Percentiles rank a stretch among this genome's conserved stretches.
Conservation (phyloP, 169 alveolate genomes). For the Eimeria maxima region DNA sequence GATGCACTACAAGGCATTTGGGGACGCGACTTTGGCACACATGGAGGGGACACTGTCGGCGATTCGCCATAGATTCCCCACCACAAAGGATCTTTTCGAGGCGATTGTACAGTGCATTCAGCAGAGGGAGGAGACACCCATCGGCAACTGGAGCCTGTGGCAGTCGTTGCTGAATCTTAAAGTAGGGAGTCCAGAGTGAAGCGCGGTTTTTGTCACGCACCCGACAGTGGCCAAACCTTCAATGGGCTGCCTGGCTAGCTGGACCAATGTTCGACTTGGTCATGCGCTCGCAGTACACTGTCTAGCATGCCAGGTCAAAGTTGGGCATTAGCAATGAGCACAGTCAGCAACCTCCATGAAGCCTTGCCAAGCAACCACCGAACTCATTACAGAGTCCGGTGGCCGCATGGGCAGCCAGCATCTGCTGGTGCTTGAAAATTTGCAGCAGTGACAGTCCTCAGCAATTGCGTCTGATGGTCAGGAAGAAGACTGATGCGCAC, state of each 20-base stretch:
- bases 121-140: background rate
- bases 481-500: background rate
- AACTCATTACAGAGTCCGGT: too few relatives aligned
- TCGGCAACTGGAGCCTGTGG: constrained; percentile 46
- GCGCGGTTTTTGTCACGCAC: background rate
- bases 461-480: background rate
- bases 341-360: background rate
- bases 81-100: constrained; percentile 35
- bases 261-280: background rate
- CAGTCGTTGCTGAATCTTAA: constrained; percentile 5
- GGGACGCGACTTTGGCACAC: background rate
- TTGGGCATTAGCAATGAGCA: background rate
- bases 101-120: constrained; percentile 26
- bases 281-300: background rate
- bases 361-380: background rate
- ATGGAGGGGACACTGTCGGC: background rate
- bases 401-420: background rate
- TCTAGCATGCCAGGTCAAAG: too few relatives aligned
- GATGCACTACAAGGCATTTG: constrained; percentile 45
- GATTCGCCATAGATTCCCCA: constrained; percentile 23
- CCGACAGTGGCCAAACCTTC: background rate
- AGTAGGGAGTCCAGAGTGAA: background rate
- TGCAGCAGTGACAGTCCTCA: background rate
- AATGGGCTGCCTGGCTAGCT: too few relatives aligned
- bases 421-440: background rate